These are phyloP conservation scores for Cucurbita ficifolia DNA, from an alignment of 306 rosid species.

Conservation along the genomic window DNA sequence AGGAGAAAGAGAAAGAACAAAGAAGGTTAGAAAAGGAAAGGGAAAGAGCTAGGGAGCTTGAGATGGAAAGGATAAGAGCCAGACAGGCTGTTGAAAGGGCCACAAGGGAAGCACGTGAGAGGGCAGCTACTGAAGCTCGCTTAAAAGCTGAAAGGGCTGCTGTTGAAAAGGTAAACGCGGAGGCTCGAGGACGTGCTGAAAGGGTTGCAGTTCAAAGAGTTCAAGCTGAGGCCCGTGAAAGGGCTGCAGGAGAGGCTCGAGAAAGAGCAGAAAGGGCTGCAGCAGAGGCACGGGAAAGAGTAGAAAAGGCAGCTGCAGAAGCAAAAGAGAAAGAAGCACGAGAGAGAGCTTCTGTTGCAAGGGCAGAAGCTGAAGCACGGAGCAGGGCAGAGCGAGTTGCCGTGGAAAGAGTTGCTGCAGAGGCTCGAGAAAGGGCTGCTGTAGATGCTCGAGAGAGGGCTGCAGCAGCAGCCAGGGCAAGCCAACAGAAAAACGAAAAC, in stretches of 20 bases:
- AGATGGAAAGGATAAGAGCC: slow-evolving; percentile 55
- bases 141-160: slow-evolving; percentile 71
- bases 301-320: slow-evolving; percentile 37
- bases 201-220: slow-evolving; percentile 96
- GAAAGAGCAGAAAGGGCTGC: slow-evolving; percentile 83
- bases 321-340: slow-evolving; percentile 28
- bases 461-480: slow-evolving; percentile 67
- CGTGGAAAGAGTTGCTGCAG: slow-evolving; percentile 72
- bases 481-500: slow-evolving; percentile 59
- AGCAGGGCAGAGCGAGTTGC: slow-evolving; percentile 68
- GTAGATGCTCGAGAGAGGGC: slow-evolving; percentile 59
- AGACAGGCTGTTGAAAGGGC: slow-evolving; percentile 98
- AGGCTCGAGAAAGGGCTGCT: slow-evolving; percentile 75
- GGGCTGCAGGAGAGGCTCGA: slow-evolving; percentile 89
- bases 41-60: slow-evolving; percentile 18
- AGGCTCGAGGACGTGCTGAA: slow-evolving; percentile 93
- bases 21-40: slow-evolving; percentile 47
- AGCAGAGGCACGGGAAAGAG: slow-evolving; percentile 62
- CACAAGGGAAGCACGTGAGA: slow-evolving; percentile 94
- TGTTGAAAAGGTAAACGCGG: slow-evolving; percentile 68
- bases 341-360: slow-evolving; percentile 24
- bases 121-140: slow-evolving; percentile 81
- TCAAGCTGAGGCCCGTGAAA: slow-evolving; percentile 92
- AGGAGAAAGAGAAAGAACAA: slow-evolving; percentile 73
- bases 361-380: slow-evolving; percentile 58